phyloP scores from a whole-genome alignment of 305 asterid species.

The Nicotiana rustica region DNA sequence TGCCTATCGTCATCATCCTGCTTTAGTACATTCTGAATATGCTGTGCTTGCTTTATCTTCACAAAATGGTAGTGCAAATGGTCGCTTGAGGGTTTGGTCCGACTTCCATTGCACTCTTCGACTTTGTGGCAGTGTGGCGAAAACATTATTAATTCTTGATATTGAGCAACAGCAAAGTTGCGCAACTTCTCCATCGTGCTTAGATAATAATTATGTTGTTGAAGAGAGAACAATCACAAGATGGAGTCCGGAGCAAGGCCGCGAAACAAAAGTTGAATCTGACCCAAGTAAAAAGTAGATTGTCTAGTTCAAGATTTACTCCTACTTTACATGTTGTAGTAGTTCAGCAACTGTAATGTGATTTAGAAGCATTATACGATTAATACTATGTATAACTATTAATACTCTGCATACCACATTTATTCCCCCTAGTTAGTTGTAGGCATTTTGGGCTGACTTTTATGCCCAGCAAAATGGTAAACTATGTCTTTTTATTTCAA shows the following conservation, averaged over 20 bases:
- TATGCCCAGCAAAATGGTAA: not conserved
- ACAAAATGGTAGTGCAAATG: no score
- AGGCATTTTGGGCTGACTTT: constrained; percentile 7
- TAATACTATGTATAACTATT: not conserved
- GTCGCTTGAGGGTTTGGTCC: no score
- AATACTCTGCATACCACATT: not conserved
- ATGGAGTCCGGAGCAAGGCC: constrained; percentile 75
- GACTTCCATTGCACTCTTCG: no score
- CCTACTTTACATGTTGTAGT: not conserved
- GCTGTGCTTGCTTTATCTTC: no score
- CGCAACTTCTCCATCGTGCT: constrained; percentile 44
- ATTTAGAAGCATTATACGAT: not conserved
- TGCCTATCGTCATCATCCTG: no score
- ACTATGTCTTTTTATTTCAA: not conserved
- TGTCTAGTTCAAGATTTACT: not conserved
- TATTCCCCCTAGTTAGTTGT: not conserved
- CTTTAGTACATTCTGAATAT: no score
- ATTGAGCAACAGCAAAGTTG: constrained; percentile 35
- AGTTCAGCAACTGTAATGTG: not conserved
- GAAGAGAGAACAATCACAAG: constrained; percentile 69
- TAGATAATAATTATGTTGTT: constrained; percentile 46
- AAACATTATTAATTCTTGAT: no score
- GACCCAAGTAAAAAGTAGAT: not conserved
- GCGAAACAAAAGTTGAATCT: constrained; percentile 41
- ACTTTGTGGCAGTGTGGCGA: no score